These are phyloP conservation scores for Fusarium floridanum DNA, from an alignment of 2,329 filamentous ascomycete species.

Conservation along the genomic window DNA sequence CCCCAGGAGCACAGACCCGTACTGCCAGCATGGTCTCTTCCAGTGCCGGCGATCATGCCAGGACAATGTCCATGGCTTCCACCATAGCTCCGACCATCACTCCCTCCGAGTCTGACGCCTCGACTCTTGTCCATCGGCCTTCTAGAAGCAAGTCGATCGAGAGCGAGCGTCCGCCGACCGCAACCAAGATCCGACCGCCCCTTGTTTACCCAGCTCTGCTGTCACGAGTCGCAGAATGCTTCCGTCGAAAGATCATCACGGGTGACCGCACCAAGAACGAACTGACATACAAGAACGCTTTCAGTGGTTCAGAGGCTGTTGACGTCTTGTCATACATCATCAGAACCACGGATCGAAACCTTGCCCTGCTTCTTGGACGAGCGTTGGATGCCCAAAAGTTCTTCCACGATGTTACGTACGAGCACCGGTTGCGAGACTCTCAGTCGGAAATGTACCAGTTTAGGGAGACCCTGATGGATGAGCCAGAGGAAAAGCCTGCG, in stretches of 20 bases:
- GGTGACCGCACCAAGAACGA: constrained; percentile 96
- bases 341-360: constrained; percentile 93
- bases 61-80: constrained; percentile 95
- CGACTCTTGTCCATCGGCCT: constrained; percentile 65
- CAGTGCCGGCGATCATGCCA: constrained; percentile 61
- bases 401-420: constrained; percentile 99
- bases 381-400: constrained; percentile 98
- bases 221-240: constrained; percentile 93
- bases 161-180: constrained; percentile 68
- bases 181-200: constrained; percentile 75
- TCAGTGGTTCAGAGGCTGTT: constrained; percentile 94
- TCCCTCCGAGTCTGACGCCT: constrained; percentile 68
- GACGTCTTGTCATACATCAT: constrained; percentile 97
- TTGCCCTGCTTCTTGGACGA: constrained; percentile 89
- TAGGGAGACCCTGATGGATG: constrained; percentile 89
- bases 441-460: constrained; percentile 97
- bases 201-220: constrained; percentile 94
- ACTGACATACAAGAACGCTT: constrained; percentile 95
- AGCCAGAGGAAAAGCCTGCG: constrained; percentile 75
- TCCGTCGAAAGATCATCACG: constrained; percentile 87
- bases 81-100: constrained; percentile 79
- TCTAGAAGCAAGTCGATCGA: constrained; percentile 70
- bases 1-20: constrained; percentile 67
- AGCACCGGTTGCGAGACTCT: constrained; percentile 95
- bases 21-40: constrained; percentile 74